Conservation (phyloP, 768 basidiomycete species). For the Pleurotus citrinopileatus region DNA sequence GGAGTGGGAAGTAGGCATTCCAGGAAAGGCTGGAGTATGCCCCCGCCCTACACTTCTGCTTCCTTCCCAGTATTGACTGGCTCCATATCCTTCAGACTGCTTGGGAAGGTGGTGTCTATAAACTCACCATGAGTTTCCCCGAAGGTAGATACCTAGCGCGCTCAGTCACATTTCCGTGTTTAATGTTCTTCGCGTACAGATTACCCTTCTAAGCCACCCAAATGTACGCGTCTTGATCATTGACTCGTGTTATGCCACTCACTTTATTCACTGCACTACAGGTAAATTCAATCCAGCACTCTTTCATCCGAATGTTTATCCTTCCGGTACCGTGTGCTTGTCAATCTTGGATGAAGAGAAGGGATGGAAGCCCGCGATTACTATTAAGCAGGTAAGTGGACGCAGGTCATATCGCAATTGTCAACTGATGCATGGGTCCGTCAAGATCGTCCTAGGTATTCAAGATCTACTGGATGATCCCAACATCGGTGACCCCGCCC, state of each 20-base stretch:
- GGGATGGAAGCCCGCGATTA: slow-evolving; percentile 98
- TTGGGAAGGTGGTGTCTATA: slow-evolving; percentile 97
- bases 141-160: slow-evolving; percentile 61
- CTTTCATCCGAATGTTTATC: slow-evolving; percentile 98
- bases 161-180: not conserved
- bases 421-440: slow-evolving; percentile 4
- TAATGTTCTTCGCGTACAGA: slow-evolving; percentile 40
- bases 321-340: slow-evolving; percentile 96
- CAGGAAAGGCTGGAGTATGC: slow-evolving; percentile 85
- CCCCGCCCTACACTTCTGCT: slow-evolving; percentile 15
- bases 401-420: not conserved
- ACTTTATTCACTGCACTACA: slow-evolving; percentile 24
- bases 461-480: slow-evolving; percentile 96
- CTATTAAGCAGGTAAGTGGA: slow-evolving; percentile 86
- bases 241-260: not conserved
- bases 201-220: slow-evolving; percentile 94
- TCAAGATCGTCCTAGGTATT: slow-evolving; percentile 89
- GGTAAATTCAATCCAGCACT: slow-evolving; percentile 96
- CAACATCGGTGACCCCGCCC: slow-evolving; percentile 96
- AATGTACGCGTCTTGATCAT: slow-evolving; percentile 53
- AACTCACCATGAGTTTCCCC: slow-evolving; percentile 91
- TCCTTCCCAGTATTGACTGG: slow-evolving; percentile 5
- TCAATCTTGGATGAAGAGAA: slow-evolving; percentile 99
- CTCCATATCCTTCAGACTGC: slow-evolving; percentile 59
- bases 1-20: slow-evolving; percentile 99